A percentile compares a stretch with the other conserved stretches of the same genome.
These are phyloP conservation scores for Neurospora sublineolata DNA, from an alignment of 495 filamentous ascomycete species.

Conservation along the genomic window DNA sequence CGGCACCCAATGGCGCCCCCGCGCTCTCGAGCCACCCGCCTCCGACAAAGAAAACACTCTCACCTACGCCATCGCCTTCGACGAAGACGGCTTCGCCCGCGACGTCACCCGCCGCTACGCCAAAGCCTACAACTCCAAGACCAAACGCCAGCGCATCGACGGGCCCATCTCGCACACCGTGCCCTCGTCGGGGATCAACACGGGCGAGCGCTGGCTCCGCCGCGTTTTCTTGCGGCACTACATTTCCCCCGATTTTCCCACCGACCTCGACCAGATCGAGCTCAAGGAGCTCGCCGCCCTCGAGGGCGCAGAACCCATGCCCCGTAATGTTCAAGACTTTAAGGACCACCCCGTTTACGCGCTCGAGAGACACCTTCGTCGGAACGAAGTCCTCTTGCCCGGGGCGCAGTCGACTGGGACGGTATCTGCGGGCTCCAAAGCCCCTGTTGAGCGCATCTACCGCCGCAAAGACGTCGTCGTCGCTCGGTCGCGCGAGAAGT, in stretches of 20 bases:
- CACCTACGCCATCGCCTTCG: slow-evolving; percentile 78
- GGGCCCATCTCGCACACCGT: slow-evolving; percentile 6
- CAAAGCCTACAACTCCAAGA: slow-evolving; percentile 81
- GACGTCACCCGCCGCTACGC: slow-evolving; percentile 77
- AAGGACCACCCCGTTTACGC: slow-evolving; percentile 88
- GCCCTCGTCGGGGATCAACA: background rate
- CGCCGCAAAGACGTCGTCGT: slow-evolving; percentile 67
- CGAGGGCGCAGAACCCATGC: slow-evolving; percentile 74
- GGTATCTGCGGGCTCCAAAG: slow-evolving; percentile 53
- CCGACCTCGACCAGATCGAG: slow-evolving; percentile 73
- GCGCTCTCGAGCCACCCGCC: slow-evolving; percentile 65
- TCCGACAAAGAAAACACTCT: slow-evolving; percentile 61
- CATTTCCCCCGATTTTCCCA: slow-evolving; percentile 32
- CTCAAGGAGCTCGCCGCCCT: slow-evolving; percentile 58
- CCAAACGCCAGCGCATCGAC: slow-evolving; percentile 64
- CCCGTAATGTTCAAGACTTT: slow-evolving; percentile 79
- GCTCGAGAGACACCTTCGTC: slow-evolving; percentile 74
- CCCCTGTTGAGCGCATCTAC: slow-evolving; percentile 52
- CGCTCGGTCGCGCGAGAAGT: slow-evolving; percentile 66
- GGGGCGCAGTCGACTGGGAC: slow-evolving; percentile 65
- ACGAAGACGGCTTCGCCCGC: slow-evolving; percentile 54
- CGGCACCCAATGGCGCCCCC: slow-evolving; percentile 56
- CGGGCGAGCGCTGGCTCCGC: slow-evolving; percentile 63
- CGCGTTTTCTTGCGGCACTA: slow-evolving; percentile 46
- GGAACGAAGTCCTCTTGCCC: slow-evolving; percentile 64